phyloP scores from a whole-genome alignment of 495 filamentous ascomycete genomes.

The Talaromyces nanjingensis region DNA sequence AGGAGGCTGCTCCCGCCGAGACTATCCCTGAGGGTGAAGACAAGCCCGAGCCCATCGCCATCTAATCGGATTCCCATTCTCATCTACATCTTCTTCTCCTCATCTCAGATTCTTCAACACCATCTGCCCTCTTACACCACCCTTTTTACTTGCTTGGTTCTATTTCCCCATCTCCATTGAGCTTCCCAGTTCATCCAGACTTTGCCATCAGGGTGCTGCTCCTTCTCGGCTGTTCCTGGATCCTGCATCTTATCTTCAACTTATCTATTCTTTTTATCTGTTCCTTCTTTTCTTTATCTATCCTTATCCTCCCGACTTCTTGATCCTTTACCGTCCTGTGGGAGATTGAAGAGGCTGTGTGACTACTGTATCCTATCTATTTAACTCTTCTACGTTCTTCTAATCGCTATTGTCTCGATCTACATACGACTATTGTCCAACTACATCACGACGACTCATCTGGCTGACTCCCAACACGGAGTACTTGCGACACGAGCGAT shows the following conservation, averaged over 20 bases:
- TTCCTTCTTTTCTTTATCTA: not conserved
- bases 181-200: conserved; percentile 2
- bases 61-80: no score
- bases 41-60: no score
- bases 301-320: not conserved
- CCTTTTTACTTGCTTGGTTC: no score
- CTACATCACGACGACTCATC: not conserved
- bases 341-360: not conserved
- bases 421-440: not conserved
- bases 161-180: no score
- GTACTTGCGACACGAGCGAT: no score
- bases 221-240: not conserved
- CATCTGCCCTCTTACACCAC: no score
- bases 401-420: not conserved
- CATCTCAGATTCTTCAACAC: no score
- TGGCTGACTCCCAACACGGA: not conserved
- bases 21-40: no score
- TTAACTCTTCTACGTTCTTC: not conserved
- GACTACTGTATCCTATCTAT: not conserved
- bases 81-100: no score
- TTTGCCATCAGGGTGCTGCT: not conserved
- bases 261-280: not conserved
- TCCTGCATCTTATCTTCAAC: not conserved
- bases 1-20: no score
- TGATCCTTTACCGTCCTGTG: not conserved